Conservation (phyloP, 352 stramenopile genomes). For the Pseudoperonospora humuli region DNA sequence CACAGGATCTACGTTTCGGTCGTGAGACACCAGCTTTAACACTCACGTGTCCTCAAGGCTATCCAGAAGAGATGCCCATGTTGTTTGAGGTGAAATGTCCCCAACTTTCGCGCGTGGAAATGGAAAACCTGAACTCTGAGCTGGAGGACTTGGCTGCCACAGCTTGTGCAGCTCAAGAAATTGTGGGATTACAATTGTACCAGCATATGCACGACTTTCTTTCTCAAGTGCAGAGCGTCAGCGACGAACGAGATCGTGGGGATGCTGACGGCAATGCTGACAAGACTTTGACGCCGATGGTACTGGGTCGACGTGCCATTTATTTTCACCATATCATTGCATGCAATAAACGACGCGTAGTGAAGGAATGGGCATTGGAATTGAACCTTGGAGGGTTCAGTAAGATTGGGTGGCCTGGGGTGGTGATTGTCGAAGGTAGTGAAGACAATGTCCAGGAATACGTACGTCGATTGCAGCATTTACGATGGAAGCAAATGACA, state of each 20-base stretch:
- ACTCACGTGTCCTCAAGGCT: constrained; percentile 35
- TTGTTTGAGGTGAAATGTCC: constrained; percentile 46
- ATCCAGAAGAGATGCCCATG: constrained; percentile 25
- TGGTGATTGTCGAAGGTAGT: constrained; percentile 64
- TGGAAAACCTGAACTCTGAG: constrained; percentile 31
- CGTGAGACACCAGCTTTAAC: constrained; percentile 34
- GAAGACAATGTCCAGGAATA: constrained; percentile 57
- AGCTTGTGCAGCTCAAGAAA: constrained; percentile 24
- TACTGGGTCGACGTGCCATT: constrained; percentile 62
- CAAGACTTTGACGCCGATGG: not conserved
- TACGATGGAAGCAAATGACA: constrained; percentile 77
- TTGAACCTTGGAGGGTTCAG: constrained; percentile 57
- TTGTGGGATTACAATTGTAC: constrained; percentile 54
- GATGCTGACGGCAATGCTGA: not conserved
- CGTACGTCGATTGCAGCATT: constrained; percentile 58
- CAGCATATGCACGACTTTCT: constrained; percentile 55
- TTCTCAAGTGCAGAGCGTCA: constrained; percentile 12
- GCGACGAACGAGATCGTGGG: constrained; percentile 2
- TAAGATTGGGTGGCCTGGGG: constrained; percentile 79
- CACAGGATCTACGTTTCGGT: constrained; percentile 18
- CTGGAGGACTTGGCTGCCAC: constrained; percentile 25
- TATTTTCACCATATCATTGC: constrained; percentile 85
- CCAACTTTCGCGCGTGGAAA: constrained; percentile 30
- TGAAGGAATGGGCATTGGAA: constrained; percentile 67
- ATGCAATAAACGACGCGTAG: constrained; percentile 52